phyloP scores from a whole-genome alignment of 306 rosid species.

The Rosa rugosa region DNA sequence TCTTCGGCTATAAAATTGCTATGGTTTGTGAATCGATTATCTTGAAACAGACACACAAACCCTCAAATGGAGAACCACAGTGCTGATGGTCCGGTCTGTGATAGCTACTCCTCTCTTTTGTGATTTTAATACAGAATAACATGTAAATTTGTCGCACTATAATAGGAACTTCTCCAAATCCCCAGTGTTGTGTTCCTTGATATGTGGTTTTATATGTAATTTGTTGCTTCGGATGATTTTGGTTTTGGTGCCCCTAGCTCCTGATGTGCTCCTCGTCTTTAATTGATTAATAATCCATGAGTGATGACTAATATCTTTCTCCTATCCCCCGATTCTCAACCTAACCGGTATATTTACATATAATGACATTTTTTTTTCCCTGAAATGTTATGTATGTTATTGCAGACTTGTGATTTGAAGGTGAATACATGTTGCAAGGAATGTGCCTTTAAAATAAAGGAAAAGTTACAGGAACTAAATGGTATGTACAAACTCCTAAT shows the following conservation, averaged over 20 bases:
- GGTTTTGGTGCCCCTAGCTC: not conserved
- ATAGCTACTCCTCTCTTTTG: not conserved
- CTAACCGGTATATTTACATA: too few relatives aligned
- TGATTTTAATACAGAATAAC: too few relatives aligned
- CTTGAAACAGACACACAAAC: not conserved
- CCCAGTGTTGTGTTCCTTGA: not conserved
- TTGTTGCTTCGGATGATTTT: not conserved
- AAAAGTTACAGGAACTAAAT: not conserved
- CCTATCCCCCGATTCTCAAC: not conserved
- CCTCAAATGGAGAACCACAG: constrained; percentile 15
- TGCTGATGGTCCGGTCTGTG: constrained; percentile 11
- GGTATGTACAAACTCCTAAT: not conserved
- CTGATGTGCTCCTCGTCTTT: not conserved
- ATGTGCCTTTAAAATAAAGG: constrained; percentile 7
- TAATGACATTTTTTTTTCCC: too few relatives aligned
- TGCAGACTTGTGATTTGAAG: constrained; percentile 2
- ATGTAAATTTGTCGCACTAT: not conserved
- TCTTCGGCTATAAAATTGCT: not conserved
- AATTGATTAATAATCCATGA: too few relatives aligned
- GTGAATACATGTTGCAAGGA: constrained; percentile 6
- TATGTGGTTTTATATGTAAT: not conserved
- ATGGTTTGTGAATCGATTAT: not conserved
- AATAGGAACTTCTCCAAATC: not conserved
- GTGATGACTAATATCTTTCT: not conserved
- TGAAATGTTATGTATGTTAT: not conserved